These are phyloP conservation scores for Fusarium sp. DNA, from an alignment of 2,329 filamentous ascomycete genomes.

Conservation along the genomic window DNA sequence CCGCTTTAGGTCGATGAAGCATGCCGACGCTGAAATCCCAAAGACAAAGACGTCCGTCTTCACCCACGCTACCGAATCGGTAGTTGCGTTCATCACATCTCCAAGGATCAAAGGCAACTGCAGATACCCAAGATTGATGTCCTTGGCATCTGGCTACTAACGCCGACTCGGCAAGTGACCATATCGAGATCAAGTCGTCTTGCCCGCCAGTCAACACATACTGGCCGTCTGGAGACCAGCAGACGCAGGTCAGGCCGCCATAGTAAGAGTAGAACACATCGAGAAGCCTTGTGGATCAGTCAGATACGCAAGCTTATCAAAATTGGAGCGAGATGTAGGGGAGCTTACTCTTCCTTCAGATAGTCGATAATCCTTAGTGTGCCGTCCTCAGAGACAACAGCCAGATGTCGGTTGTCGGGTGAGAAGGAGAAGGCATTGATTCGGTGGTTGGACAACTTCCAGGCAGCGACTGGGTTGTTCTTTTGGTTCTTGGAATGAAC, in stretches of 20 bases:
- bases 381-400: slow-evolving; percentile 92
- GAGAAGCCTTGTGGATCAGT: slow-evolving; percentile 72
- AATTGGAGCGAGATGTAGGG: not conserved
- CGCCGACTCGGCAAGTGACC: slow-evolving; percentile 86
- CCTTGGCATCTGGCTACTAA: slow-evolving; percentile 94
- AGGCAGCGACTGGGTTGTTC: slow-evolving; percentile 90
- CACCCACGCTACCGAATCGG: slow-evolving; percentile 94
- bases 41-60: slow-evolving; percentile 89
- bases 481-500: slow-evolving; percentile 96
- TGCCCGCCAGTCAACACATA: slow-evolving; percentile 96
- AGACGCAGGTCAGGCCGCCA: slow-evolving; percentile 91
- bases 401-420: slow-evolving; percentile 87
- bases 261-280: slow-evolving; percentile 94
- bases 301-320: slow-evolving; percentile 6
- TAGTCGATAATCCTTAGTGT: slow-evolving; percentile 93
- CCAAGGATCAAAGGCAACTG: slow-evolving; percentile 96
- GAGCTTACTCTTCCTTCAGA: slow-evolving; percentile 83
- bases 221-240: slow-evolving; percentile 97
- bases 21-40: slow-evolving; percentile 99
- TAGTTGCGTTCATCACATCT: slow-evolving; percentile 96
- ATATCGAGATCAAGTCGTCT: slow-evolving; percentile 96
- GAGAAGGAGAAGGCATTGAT: slow-evolving; percentile 95
- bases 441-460: slow-evolving; percentile 92
- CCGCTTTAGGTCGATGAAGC: slow-evolving; percentile 90
- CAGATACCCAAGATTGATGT: slow-evolving; percentile 95